These are phyloP conservation scores for Ilyonectria mors-panacis DNA, from an alignment of 2,329 filamentous ascomycete species.

Conservation along the genomic window DNA sequence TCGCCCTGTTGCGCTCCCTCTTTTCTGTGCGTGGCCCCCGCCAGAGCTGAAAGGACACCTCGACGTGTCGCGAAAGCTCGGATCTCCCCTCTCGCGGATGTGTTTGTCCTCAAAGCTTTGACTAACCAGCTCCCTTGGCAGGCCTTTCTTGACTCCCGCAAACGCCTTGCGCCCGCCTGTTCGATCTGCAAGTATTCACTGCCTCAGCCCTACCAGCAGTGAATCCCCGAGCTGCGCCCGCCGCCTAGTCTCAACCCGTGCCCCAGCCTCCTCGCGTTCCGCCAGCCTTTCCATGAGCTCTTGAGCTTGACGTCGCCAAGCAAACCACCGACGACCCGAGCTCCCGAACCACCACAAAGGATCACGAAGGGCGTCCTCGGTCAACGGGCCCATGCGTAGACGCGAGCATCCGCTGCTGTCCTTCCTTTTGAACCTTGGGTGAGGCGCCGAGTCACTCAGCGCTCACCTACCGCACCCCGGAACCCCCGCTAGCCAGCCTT, in stretches of 20 bases:
- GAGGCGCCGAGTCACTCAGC: constrained; percentile 44
- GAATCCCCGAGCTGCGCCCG: constrained; percentile 25
- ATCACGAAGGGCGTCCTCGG: constrained; percentile 40
- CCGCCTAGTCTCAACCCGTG: constrained; percentile 18
- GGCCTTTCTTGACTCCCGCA: constrained; percentile 44
- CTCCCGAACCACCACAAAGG: constrained; percentile 33
- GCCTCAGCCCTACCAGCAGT: constrained; percentile 33
- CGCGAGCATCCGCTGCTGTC: constrained; percentile 53
- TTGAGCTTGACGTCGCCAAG: constrained; percentile 44
- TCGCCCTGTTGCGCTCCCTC: constrained; percentile 51
- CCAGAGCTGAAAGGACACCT: constrained; percentile 35
- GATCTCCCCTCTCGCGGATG: constrained; percentile 48
- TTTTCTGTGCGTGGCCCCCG: constrained; percentile 51
- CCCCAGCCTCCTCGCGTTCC: constrained; percentile 29
- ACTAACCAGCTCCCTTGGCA: constrained; percentile 47
- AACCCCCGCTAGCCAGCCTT: constrained; percentile 27
- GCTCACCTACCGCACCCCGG: constrained; percentile 30
- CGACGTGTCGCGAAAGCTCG: constrained; percentile 49
- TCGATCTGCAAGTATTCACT: constrained; percentile 18
- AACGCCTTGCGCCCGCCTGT: constrained; percentile 37
- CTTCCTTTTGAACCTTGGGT: constrained; percentile 52
- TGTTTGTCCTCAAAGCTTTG: constrained; percentile 45
- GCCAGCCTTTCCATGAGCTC: constrained; percentile 47
- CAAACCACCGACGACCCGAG: constrained; percentile 31
- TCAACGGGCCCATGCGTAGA: constrained; percentile 56